These are phyloP conservation scores for Artomyces pyxidatus DNA, from an alignment of 768 basidiomycete genomes.

Conservation along the genomic window DNA sequence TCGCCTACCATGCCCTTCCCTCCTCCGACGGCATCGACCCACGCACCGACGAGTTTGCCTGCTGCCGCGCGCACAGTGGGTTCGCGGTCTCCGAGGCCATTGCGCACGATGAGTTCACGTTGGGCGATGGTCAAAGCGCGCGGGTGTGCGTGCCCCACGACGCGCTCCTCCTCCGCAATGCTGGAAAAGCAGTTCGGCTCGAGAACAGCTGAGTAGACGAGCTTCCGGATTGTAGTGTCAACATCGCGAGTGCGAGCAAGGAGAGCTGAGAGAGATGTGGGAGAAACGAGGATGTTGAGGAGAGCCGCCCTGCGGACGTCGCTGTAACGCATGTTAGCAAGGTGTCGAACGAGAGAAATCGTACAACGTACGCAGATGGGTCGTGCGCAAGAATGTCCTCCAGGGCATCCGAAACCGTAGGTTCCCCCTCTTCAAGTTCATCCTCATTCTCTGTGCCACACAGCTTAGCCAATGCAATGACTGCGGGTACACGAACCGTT, in stretches of 20 bases:
- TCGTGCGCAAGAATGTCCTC: conserved; percentile 64
- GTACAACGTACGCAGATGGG: conserved; percentile 55
- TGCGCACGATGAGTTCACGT: conserved; percentile 67
- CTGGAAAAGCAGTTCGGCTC: conserved; percentile 31
- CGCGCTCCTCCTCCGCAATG: conserved; percentile 19
- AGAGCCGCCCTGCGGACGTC: conserved; percentile 83
- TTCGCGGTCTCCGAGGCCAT: conserved; percentile 86
- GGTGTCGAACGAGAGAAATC: neutral
- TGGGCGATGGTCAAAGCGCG: conserved; percentile 59
- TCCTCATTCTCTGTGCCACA: conserved; percentile 58
- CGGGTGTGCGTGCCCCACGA: conserved; percentile 54
- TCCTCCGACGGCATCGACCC: conserved; percentile 56
- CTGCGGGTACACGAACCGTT: conserved; percentile 69
- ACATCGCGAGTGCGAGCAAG: conserved; percentile 74
- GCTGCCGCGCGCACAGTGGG: conserved; percentile 63
- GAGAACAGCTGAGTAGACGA: conserved; percentile 59
- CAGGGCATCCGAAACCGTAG: conserved; percentile 51
- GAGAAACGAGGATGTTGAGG: conserved; percentile 55
- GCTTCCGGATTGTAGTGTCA: conserved; percentile 65
- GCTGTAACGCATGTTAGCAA: conserved; percentile 28
- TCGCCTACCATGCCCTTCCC: conserved; percentile 31
- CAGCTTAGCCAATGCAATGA: conserved; percentile 71
- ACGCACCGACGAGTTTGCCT: conserved; percentile 58
- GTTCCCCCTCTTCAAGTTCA: conserved; percentile 44
- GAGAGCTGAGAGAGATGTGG: conserved; percentile 51